Base-by-base conservation (phyloP, 352 stramenopile species). In the Phytophthora niederhauseri region DNA sequence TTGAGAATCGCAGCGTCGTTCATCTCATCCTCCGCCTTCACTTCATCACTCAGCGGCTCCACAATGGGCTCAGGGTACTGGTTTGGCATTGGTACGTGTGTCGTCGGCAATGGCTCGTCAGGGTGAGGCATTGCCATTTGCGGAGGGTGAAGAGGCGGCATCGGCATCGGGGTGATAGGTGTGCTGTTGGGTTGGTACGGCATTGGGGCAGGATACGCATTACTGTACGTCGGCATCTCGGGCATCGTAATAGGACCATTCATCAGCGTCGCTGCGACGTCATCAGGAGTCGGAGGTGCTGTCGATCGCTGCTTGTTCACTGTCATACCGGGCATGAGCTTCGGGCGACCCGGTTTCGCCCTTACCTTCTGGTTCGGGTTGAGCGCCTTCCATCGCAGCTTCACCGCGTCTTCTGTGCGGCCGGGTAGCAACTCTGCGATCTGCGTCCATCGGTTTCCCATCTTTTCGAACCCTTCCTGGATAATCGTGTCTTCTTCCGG, bases 371-470 rank as follows among this genome's bases (percentile, higher is more conserved):
- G 66, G 28, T 90, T 84, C 50, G 84, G 84, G 61, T 93, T 88
- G 6, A 92, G 57, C 15, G 76, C 63, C 53, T 92, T 93, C 86
- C 86, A 98, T 49, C 87, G 75, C 50, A 95, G 77, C 66, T 97
- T 97, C 5, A 97, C 81, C 1, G 90, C 85, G 64, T 97, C 94
- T 70, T 97, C 90, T 20, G 85, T 93, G 34, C 91, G 81, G 57
- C 91, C 92, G 9, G 87, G 87, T 14, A 98, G 70, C 24, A 94
- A 75, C 53, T 94, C 85, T 24, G 92, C 92, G 59, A 98, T 97
- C 56, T 98, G 91, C 8, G 93, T 97, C 97, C 97, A 99, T 36
- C 93, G 91, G 70, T 99, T 99, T 17, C 96, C 97, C 57, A 98
- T 83, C 24, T 87, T 85, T 45, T 93, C 82, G 59, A 98, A 97